phyloP scores from a whole-genome alignment of 495 filamentous ascomycete species.

The Podospora pseudoanserina region DNA sequence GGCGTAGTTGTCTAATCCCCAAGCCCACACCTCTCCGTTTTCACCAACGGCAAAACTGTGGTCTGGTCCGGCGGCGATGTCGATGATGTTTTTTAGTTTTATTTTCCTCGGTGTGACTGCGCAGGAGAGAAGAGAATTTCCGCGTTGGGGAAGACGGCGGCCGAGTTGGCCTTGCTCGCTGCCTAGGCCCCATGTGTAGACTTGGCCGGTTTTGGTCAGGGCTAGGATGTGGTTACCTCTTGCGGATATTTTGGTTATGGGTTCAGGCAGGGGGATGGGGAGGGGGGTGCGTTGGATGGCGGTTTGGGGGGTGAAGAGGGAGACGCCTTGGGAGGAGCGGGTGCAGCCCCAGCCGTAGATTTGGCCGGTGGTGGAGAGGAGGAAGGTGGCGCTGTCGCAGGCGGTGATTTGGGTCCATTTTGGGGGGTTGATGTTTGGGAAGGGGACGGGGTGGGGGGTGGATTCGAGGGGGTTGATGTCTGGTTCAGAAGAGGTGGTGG shows the following conservation, averaged over 20 bases:
- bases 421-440: background rate
- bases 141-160: background rate
- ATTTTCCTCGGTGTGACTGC: slow-evolving; percentile 2
- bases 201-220: background rate
- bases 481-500: too few relatives aligned
- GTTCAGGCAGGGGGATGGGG: background rate
- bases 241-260: background rate
- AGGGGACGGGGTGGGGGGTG: too few relatives aligned
- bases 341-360: background rate
- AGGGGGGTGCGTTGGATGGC: background rate
- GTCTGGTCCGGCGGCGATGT: background rate
- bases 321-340: background rate
- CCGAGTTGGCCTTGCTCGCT: slow-evolving; percentile 8
- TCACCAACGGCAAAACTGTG: background rate
- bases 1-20: slow-evolving; percentile 3
- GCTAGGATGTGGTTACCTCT: background rate
- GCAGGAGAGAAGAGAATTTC: background rate
- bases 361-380: background rate
- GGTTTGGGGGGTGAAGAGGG: background rate
- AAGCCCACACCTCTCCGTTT: background rate
- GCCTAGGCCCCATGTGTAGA: slow-evolving; percentile 4
- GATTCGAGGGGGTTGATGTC: too few relatives aligned
- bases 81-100: background rate
- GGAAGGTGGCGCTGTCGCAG: background rate
- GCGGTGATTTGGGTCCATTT: background rate